These are phyloP conservation scores for Trichomonas tenax DNA, from an alignment of 208 protist genomes.

Conservation along the genomic window DNA sequence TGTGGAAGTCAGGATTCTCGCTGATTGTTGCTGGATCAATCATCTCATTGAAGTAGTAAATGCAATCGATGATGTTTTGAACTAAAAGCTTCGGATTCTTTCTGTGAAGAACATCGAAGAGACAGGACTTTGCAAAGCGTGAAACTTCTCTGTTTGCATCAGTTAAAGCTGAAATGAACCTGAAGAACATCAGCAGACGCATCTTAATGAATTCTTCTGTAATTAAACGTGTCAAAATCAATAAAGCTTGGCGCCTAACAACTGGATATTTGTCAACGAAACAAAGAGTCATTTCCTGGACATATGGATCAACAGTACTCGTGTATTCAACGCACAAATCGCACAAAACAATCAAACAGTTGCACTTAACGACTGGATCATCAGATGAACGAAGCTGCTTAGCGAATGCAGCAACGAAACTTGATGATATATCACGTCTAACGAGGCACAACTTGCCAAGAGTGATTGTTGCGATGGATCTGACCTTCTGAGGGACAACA, in stretches of 20 bases:
- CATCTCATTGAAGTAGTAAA: not conserved
- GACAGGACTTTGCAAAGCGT: not conserved
- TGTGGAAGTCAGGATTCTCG: not conserved
- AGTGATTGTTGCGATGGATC: not conserved
- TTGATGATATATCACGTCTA: not conserved
- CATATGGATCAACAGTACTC: not conserved
- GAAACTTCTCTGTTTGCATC: not conserved
- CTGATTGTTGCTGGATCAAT: not conserved
- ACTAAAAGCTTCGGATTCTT: not conserved
- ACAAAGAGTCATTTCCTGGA: not conserved
- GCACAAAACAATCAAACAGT: not conserved
- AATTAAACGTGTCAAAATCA: constrained; percentile 1
- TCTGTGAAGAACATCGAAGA: not conserved
- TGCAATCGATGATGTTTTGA: not conserved
- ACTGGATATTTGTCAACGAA: not conserved
- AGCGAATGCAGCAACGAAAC: constrained; percentile 12
- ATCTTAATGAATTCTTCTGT: not conserved
- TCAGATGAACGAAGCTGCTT: not conserved
- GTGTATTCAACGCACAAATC: constrained; percentile 11
- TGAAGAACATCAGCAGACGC: not conserved
- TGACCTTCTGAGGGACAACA: not conserved
- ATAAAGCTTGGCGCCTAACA: not conserved
- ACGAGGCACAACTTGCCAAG: not conserved
- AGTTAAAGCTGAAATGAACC: not conserved
- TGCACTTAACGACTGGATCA: not conserved